Percentiles rank a stretch among this genome's conserved stretches.
Conservation (phyloP, 1,284 basidiomycete species). For the Marasmius oreades region DNA sequence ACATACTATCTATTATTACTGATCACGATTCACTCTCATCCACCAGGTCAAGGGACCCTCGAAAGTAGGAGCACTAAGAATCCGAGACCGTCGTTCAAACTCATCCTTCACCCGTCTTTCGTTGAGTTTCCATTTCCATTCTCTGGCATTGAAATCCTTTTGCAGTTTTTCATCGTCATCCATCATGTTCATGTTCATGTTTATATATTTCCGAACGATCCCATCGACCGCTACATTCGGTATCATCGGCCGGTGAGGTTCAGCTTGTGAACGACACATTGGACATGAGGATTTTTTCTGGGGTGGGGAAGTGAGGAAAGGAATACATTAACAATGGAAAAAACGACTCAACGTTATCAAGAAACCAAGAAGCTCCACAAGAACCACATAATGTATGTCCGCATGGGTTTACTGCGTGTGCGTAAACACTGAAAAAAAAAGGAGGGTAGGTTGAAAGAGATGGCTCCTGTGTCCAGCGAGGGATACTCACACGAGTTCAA, state of each 20-base stretch:
- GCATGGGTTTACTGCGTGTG: constrained; percentile 54
- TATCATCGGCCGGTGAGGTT: not conserved
- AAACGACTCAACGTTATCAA: constrained; percentile 35
- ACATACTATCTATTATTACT: too few species aligned
- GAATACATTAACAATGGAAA: not conserved
- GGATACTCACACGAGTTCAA: constrained; percentile 46
- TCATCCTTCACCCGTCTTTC: too few species aligned
- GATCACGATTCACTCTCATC: too few species aligned
- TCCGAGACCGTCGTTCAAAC: too few species aligned
- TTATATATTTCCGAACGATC: not conserved
- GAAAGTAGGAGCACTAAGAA: too few species aligned
- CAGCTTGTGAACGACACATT: constrained; percentile 42
- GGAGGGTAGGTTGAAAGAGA: not conserved
- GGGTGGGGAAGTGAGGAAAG: not conserved
- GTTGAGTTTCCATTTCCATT: too few species aligned
- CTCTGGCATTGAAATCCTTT: not conserved
- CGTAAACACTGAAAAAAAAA: constrained; percentile 35
- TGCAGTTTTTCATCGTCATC: not conserved
- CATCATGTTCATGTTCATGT: not conserved
- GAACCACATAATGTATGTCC: constrained; percentile 55
- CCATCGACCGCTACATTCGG: not conserved
- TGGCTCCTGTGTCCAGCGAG: not conserved
- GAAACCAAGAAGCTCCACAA: constrained; percentile 48
- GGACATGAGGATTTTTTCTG: constrained; percentile 43
- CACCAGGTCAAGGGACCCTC: too few species aligned